A percentile compares a stretch with the other conserved stretches of the same genome.
Conservation (phyloP, 2,329 filamentous ascomycete species). For the Pseudodiploospora longispora region DNA sequence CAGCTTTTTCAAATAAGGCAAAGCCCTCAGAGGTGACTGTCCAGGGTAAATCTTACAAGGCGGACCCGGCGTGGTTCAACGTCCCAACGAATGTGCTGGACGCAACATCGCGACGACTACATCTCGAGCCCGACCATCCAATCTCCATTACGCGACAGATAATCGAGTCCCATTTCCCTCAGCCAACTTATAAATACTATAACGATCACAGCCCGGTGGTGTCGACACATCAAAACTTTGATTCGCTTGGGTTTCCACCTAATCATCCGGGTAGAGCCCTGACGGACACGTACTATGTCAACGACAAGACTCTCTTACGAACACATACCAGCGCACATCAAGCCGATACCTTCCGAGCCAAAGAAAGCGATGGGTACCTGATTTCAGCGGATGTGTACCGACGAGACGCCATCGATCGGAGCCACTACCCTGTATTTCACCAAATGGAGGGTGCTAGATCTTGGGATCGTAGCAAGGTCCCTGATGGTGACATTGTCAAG, state of each 20-base stretch:
- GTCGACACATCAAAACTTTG: conserved; percentile 81
- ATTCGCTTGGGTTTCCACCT: conserved; percentile 83
- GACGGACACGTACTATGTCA: conserved; percentile 95
- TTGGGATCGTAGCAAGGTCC: conserved; percentile 66
- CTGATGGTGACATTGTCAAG: conserved; percentile 49
- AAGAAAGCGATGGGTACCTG: conserved; percentile 71
- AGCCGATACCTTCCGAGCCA: conserved; percentile 66
- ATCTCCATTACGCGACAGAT: conserved; percentile 84
- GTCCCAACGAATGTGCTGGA: conserved; percentile 66
- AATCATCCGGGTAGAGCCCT: conserved; percentile 82
- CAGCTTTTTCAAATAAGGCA: neutral
- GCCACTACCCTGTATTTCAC: conserved; percentile 95
- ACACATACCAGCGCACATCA: conserved; percentile 96
- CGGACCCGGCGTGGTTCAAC: conserved; percentile 77
- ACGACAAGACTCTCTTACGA: conserved; percentile 71
- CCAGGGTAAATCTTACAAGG: conserved; percentile 54
- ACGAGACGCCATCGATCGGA: conserved; percentile 87
- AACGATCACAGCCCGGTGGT: conserved; percentile 78
- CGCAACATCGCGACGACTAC: conserved; percentile 69
- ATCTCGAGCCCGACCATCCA: conserved; percentile 85
- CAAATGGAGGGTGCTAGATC: conserved; percentile 95
- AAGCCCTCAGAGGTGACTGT: conserved; percentile 40
- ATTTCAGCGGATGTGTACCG: conserved; percentile 94
- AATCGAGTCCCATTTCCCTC: conserved; percentile 81
- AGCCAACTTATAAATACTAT: conserved; percentile 65